Conservation (phyloP, 2,329 filamentous ascomycete genomes). For the Fusarium liriodendri region DNA sequence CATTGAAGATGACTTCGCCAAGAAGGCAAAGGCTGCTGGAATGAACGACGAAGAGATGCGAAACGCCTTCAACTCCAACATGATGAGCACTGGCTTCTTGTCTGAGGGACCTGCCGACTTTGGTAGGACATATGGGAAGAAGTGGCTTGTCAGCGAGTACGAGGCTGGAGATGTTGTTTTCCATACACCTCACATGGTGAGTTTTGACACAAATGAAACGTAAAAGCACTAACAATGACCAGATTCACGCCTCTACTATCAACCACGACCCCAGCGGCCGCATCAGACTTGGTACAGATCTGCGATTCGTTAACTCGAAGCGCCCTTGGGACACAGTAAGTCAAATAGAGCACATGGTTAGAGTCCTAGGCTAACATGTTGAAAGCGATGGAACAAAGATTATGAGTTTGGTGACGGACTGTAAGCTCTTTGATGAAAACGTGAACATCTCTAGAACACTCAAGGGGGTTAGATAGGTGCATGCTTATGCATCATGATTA, state of each 20-base stretch:
- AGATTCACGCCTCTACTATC: constrained; percentile 69
- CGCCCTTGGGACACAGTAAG: neutral
- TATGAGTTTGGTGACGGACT: neutral
- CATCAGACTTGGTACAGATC: neutral
- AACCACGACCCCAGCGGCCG: constrained; percentile 53
- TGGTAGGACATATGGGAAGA: constrained; percentile 41
- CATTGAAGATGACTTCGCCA: constrained; percentile 60
- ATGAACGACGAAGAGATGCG: constrained; percentile 64
- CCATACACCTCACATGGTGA: constrained; percentile 51
- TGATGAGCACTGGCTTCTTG: constrained; percentile 67
- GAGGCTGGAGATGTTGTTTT: constrained; percentile 57
- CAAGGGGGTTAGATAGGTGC: neutral
- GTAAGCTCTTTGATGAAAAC: neutral
- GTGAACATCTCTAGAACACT: neutral
- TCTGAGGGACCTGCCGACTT: constrained; percentile 60
- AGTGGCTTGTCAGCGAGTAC: constrained; percentile 54
- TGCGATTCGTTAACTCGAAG: neutral
- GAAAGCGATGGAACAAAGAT: neutral
- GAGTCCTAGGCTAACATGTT: neutral
- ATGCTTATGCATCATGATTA: neutral
- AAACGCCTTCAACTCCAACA: constrained; percentile 68
- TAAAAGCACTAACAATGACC: neutral
- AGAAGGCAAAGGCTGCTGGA: constrained; percentile 60
- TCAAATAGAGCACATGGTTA: too few relatives aligned
- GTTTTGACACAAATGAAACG: neutral